Conservation (phyloP, 441 rosid genomes). For the Gossypium davidsonii region DNA sequence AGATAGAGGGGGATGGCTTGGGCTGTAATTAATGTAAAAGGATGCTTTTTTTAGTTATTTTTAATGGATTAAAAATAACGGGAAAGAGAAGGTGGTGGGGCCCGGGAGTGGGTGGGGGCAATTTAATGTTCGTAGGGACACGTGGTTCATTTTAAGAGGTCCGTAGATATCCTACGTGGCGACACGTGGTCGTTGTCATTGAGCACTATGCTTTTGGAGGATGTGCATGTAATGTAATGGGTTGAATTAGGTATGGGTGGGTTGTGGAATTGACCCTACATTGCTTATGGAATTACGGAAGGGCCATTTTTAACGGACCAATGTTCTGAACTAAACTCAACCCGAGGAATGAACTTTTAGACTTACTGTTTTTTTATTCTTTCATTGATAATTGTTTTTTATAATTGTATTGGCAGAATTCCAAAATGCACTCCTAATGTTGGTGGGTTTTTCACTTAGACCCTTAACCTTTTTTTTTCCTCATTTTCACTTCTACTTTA, state of each 20-base stretch:
- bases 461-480: no score
- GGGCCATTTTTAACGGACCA: not conserved
- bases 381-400: not conserved
- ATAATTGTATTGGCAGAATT: no score
- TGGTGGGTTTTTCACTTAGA: no score
- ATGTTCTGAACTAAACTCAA: no score
- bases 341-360: not conserved
- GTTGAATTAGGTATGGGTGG: not conserved
- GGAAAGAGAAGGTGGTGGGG: slow-evolving; percentile 21
- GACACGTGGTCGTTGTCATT: slow-evolving; percentile 11
- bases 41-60: slow-evolving; percentile 6
- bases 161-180: slow-evolving; percentile 22
- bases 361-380: not conserved
- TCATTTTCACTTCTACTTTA: no score
- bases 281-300: not conserved
- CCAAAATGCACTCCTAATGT: no score
- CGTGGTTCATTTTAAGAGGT: slow-evolving; percentile 16
- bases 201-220: slow-evolving; percentile 8
- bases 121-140: slow-evolving; percentile 17
- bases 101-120: slow-evolving; percentile 17
- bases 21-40: slow-evolving; percentile 13
- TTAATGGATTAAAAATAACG: slow-evolving; percentile 20
- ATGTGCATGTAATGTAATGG: not conserved
- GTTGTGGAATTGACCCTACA: not conserved
- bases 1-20: not conserved